Evolutionary conservation across 2,329 filamentous ascomycete genomes (phyloP).

Genomic region (Cryphonectria radicalis): DNA sequence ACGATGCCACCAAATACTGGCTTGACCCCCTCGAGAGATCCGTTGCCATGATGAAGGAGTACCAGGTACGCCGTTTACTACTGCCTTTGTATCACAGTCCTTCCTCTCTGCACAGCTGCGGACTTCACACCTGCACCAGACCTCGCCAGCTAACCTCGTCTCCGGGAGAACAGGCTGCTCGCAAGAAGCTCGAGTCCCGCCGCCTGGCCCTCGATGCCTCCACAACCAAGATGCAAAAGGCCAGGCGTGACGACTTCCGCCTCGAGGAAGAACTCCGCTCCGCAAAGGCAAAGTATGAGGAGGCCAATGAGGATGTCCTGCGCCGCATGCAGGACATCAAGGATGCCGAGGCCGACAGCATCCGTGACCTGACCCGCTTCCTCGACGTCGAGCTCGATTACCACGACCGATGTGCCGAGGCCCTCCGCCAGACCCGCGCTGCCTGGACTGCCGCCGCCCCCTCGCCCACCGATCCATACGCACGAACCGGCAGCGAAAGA

Average conservation of each 20-base stretch:
- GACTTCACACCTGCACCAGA: too few relatives aligned
- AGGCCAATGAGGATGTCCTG: constrained; percentile 88
- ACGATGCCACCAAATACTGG: constrained; percentile 80
- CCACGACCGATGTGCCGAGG: constrained; percentile 87
- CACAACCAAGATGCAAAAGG: constrained; percentile 87
- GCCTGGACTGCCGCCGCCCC: constrained; percentile 44
- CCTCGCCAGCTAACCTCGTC: neutral
- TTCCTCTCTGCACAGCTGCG: neutral
- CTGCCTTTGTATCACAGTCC: neutral
- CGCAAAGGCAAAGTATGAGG: constrained; percentile 95
- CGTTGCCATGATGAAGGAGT: constrained; percentile 95
- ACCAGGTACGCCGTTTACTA: constrained; percentile 67
- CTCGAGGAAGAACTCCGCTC: constrained; percentile 89
- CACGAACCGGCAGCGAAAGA: neutral
- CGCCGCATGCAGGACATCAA: constrained; percentile 96
- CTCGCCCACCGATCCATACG: constrained; percentile 25
- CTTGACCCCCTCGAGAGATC: constrained; percentile 89
- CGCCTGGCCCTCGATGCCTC: constrained; percentile 90
- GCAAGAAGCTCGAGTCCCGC: constrained; percentile 92
- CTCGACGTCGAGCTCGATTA: constrained; percentile 89
- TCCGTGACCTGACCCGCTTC: constrained; percentile 78
- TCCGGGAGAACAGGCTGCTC: constrained; percentile 56
- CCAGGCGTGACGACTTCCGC: constrained; percentile 90
- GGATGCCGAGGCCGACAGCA: constrained; percentile 83
- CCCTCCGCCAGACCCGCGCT: constrained; percentile 64